Percentiles rank a stretch among this genome's conserved stretches.
phyloP scores from a whole-genome alignment of 2,329 filamentous ascomycete species.

The Alternaria sp. region DNA sequence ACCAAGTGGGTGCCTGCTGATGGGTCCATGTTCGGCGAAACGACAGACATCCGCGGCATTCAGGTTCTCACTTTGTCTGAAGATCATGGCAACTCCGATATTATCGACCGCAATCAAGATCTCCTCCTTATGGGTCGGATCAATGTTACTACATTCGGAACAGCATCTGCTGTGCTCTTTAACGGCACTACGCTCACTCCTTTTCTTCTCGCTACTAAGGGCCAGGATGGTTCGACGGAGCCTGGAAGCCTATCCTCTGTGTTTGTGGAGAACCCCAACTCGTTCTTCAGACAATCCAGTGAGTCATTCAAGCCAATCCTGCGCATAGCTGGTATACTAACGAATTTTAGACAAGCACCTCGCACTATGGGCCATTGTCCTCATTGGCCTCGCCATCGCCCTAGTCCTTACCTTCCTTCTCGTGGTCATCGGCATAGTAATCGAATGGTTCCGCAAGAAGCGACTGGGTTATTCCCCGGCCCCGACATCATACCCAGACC shows the following conservation, averaged over 20 bases:
- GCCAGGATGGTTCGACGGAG: slow-evolving; percentile 60
- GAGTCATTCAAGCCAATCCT: slow-evolving; percentile 49
- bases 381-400: slow-evolving; percentile 81
- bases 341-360: slow-evolving; percentile 62
- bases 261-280: slow-evolving; percentile 79
- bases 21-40: slow-evolving; percentile 62
- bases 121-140: slow-evolving; percentile 88
- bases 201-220: slow-evolving; percentile 78
- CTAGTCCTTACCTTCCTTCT: slow-evolving; percentile 80
- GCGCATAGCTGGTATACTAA: slow-evolving; percentile 16
- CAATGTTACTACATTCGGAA: slow-evolving; percentile 76
- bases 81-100: slow-evolving; percentile 69
- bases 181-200: slow-evolving; percentile 82
- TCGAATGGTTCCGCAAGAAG: slow-evolving; percentile 79
- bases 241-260: slow-evolving; percentile 80
- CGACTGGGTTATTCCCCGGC: slow-evolving; percentile 83
- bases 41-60: slow-evolving; percentile 77
- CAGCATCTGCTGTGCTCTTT: slow-evolving; percentile 85
- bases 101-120: slow-evolving; percentile 72
- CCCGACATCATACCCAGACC: slow-evolving; percentile 63
- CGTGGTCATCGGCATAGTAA: slow-evolving; percentile 75
- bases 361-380: slow-evolving; percentile 77
- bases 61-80: slow-evolving; percentile 79
- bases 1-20: slow-evolving; percentile 73
- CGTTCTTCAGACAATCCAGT: slow-evolving; percentile 74